Evolutionary conservation across 441 rosid species (phyloP).

Genomic region (Gossypium aridum): DNA sequence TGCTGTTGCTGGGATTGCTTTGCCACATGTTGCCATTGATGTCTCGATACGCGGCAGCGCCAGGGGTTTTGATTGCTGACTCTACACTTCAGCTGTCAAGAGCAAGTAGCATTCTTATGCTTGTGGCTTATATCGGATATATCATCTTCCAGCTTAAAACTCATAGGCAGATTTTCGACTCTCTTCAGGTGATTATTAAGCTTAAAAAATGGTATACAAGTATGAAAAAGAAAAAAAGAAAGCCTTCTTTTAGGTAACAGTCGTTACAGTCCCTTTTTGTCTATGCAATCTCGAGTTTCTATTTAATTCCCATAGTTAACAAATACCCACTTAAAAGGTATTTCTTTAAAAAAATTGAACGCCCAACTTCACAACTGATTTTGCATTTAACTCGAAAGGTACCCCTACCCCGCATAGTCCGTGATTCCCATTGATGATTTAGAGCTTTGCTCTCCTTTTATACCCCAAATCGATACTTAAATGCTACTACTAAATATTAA

Average conservation of each 20-base stretch:
- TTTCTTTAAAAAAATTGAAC: too few species aligned
- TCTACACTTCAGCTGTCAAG: conserved; percentile 44
- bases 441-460: too few species aligned
- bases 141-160: conserved; percentile 58
- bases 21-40: conserved; percentile 59
- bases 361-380: too few species aligned
- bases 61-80: conserved; percentile 20
- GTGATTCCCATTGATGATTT: too few species aligned
- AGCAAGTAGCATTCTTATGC: conserved; percentile 61
- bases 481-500: too few species aligned
- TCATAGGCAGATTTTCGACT: conserved; percentile 37
- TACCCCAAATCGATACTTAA: too few species aligned
- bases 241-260: not conserved
- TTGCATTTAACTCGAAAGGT: too few species aligned
- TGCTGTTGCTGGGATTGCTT: conserved; percentile 46
- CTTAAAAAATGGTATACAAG: not conserved
- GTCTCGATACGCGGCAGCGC: conserved; percentile 25
- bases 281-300: not conserved
- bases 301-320: not conserved
- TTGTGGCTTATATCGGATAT: conserved; percentile 48
- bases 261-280: not conserved
- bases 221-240: not conserved
- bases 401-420: too few species aligned
- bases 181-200: conserved; percentile 27
- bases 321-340: not conserved